Evolutionary conservation across 1,139 yeast species (phyloP), one percentile per base, ranked within the genome.

Genomic region (Groenewaldozyma auringiensis): DNA sequence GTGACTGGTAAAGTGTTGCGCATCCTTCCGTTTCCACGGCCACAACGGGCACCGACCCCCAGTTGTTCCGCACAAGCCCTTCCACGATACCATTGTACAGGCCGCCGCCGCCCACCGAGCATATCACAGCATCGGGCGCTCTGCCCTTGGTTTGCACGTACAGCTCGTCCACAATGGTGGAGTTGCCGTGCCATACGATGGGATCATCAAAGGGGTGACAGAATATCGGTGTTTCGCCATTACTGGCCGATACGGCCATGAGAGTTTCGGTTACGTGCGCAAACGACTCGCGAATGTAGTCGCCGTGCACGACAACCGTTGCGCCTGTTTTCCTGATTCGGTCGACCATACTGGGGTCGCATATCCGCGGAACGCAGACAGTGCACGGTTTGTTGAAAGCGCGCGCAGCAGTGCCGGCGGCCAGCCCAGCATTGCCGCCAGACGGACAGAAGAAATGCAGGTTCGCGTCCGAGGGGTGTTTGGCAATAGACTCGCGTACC

Each of bases 351-450:
- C 63, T 61, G 2, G 56, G 52, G 44, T 72, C 68, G 2, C 83
- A 68, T 4, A 69, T 64, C 0, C 54, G 62, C 0, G 89, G 88
- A 6, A 82, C 72, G 3, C 81, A 83, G 14, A 83, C 87, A 0
- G 84, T 79, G 53, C 88, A 81, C 29, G 70, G 66, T 42, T 64
- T 68, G 18, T 53, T 49, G 49, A 62, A 63, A 40, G 59, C 52
- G 8, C 53, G 48, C n/a, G 82, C 75, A 39, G 83, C 77, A 47
- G 72, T 74, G 1, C 87, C 85, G 2, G 86, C 84, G 1, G 88
- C 89, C 45, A 79, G 68, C 0, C 89, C 89, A 0, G 92, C 92
- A 59, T 82, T 83, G 1, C 92, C 89, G n/a, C 89, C 92, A 18
- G 86, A 79, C 13, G 86, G 79, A 2, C 83, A 73, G 55, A 75